These are phyloP conservation scores for Boletus sensibilis DNA, from an alignment of 768 basidiomycete genomes.

Conservation along the genomic window DNA sequence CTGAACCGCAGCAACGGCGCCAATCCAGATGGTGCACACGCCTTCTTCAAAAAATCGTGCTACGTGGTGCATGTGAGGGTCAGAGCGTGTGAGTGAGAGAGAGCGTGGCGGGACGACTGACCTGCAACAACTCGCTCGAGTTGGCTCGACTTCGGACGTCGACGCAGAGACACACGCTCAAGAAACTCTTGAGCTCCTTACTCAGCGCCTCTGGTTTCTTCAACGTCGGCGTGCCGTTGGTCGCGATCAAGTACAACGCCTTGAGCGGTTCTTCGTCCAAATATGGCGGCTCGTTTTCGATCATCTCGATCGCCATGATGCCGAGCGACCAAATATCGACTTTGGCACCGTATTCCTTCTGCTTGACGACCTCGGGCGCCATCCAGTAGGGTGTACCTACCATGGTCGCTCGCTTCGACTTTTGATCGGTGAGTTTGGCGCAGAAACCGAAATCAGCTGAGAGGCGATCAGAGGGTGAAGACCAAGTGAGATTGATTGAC, in stretches of 20 bases:
- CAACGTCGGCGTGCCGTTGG: conserved; percentile 96
- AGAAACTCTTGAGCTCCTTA: conserved; percentile 90
- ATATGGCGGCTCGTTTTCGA: conserved; percentile 96
- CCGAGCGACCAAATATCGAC: conserved; percentile 97
- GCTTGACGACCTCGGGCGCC: conserved; percentile 98
- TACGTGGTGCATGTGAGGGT: conserved; percentile 32
- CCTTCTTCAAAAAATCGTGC: conserved; percentile 94
- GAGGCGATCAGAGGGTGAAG: conserved; percentile 5
- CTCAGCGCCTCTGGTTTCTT: conserved; percentile 94
- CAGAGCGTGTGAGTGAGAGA: not conserved
- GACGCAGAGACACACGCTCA: conserved; percentile 97
- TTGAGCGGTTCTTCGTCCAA: conserved; percentile 93
- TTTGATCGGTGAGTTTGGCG: conserved; percentile 93
- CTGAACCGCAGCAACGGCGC: conserved; percentile 84
- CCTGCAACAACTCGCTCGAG: conserved; percentile 80
- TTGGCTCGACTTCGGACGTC: conserved; percentile 94
- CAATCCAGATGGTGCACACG: conserved; percentile 78
- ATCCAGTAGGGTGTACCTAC: conserved; percentile 98
- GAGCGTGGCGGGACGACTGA: conserved; percentile 36
- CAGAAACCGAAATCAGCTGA: conserved; percentile 96
- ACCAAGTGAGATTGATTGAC: not conserved
- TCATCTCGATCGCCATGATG: conserved; percentile 99
- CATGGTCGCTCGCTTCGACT: conserved; percentile 98
- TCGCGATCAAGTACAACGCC: conserved; percentile 93
- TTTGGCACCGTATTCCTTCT: conserved; percentile 95